Conservation (phyloP, 345 rosid species). For the Lumnitzera littorea region DNA sequence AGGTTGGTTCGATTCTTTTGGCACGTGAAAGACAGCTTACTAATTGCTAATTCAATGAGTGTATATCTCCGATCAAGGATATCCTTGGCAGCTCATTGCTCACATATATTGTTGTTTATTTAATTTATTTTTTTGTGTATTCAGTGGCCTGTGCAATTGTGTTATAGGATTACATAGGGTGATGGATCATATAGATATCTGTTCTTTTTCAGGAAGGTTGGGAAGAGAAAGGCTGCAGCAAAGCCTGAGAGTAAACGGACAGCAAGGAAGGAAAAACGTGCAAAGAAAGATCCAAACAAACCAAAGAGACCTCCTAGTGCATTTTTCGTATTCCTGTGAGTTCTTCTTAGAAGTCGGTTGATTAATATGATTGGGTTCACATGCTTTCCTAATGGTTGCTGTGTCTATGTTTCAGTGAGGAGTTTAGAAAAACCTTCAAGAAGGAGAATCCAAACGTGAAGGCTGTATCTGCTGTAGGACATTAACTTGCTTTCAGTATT, state of each 20-base stretch:
- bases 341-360: not conserved
- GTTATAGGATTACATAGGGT: not conserved
- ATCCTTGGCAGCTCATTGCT: not conserved
- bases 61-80: not conserved
- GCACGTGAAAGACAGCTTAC: not conserved
- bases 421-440: constrained; percentile 58
- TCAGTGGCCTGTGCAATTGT: not conserved
- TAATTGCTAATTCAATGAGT: not conserved
- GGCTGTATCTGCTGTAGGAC: constrained; percentile 70
- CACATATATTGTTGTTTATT: not conserved
- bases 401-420: constrained; percentile 36
- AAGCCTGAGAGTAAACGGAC: constrained; percentile 21
- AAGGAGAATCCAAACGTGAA: constrained; percentile 60
- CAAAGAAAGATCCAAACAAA: constrained; percentile 61
- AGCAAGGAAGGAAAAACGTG: constrained; percentile 27
- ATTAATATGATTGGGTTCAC: not conserved
- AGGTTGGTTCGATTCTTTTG: constrained; percentile 15
- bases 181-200: constrained; percentile 5
- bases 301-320: constrained; percentile 77
- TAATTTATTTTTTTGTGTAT: not conserved
- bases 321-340: constrained; percentile 71
- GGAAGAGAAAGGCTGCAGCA: constrained; percentile 52
- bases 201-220: constrained; percentile 34
- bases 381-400: not conserved
- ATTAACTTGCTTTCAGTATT: not conserved